Base-by-base conservation (phyloP, 768 basidiomycete genomes). In the Leccinum rimulosum region DNA sequence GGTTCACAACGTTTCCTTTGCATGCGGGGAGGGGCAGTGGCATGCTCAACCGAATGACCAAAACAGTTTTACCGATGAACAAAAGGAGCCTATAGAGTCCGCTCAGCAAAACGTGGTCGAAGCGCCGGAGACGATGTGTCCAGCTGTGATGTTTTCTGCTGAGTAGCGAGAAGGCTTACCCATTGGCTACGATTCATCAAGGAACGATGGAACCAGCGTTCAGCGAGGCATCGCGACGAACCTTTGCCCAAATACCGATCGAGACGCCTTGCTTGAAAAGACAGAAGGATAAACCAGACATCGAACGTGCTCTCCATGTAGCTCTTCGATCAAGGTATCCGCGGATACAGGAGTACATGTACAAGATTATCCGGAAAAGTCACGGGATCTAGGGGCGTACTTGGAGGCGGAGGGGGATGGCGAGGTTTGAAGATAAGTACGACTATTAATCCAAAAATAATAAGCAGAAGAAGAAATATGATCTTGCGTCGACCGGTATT, bases 401-500 rank as follows among this genome's bases (percentile, higher is more conserved):
- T 63, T 49, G 75, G 62, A 54, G 77, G 55, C 56, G 74, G 60
- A 51, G 71, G 63, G 58, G 79, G 83, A 65, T 81, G 77, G 71
- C 85, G 87, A 48, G 95, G 94, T 77, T 97, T 98, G 80, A 96
- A 93, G 58, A 98, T 89, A 68, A 99, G 82, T 52, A 95, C 84
- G 62, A 98, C 67, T 67, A 96, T 82, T 57, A 95, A 83, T 14
- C 89, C 93, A 68, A 95, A 83, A 67, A 98, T 95, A 70, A 96
- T 82, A 38, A 99, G 82, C 50, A 98, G 62, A 43, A 99, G 82
- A 50, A 98, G 81, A 70, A 98, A 89, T 58, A 99, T 98, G 74
- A 94, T 93, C 72, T 90, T 88, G 75, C 96, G 83, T 68, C 93
- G 83, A 45, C 96, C 95, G 2, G 95, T 94, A 68, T 90, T 94